phyloP scores from a whole-genome alignment of 2,329 filamentous ascomycete genomes.

The Calonectria crousiana region DNA sequence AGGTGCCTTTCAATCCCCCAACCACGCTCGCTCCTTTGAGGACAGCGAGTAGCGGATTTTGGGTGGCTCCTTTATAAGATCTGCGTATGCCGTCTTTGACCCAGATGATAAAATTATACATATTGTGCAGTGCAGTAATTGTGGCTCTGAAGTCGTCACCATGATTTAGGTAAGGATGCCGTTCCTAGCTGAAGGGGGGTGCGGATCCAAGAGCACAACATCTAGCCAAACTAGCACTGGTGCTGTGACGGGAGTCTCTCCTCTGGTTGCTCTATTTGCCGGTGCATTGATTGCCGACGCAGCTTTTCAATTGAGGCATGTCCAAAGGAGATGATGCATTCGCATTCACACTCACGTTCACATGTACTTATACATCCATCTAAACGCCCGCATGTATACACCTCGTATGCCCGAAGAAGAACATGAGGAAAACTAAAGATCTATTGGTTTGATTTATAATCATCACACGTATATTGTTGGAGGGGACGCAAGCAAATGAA shows the following conservation, averaged over 20 bases:
- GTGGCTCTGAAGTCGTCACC: slow-evolving; percentile 44
- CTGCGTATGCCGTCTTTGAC: slow-evolving; percentile 53
- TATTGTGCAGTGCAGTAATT: slow-evolving; percentile 44
- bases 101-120: slow-evolving; percentile 48
- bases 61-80: slow-evolving; percentile 54
- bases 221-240: background rate
- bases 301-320: no score
- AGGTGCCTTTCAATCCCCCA: no score
- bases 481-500: background rate
- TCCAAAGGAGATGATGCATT: background rate
- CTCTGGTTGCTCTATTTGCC: background rate
- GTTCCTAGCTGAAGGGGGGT: slow-evolving; percentile 32
- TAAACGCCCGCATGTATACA: background rate
- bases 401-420: background rate
- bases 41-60: slow-evolving; percentile 47
- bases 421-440: background rate
- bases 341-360: background rate
- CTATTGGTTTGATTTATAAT: background rate
- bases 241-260: background rate
- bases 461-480: background rate
- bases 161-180: slow-evolving; percentile 51
- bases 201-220: background rate
- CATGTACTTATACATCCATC: background rate
- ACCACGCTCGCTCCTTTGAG: no score
- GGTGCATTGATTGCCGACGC: background rate